Base-by-base conservation (phyloP, 345 rosid species). In the Mangifera indica region DNA sequence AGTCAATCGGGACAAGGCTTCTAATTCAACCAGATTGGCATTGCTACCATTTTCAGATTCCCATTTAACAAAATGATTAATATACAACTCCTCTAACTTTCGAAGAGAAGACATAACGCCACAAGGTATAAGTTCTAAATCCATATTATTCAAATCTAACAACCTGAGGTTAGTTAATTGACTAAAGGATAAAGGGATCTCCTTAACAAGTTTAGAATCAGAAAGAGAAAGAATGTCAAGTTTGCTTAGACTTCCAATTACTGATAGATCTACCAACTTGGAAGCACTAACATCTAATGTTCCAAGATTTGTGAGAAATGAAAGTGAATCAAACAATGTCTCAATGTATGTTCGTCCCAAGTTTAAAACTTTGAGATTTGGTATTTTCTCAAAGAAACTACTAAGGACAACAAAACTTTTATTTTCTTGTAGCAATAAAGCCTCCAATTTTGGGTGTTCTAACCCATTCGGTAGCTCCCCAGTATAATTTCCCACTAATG, bases 361-460 rank as follows among this genome's bases (percentile, higher is more conserved):
- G 45, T 51, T 44, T 10, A 66, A 7, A 49, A 66, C 58, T 17
- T 49, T 66, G 18, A 48, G 58, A 48, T 66, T 44, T 26, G 26
- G 49, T 57, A 49, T 66, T 66, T 57, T 29, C 10, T 26, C 14
- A 51, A 66, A 66, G 15, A 66, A 66, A 15, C 17, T 25, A 8
- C 5, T 15, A 17, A 42, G 58, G 9, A 66, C 8, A 2, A 24
- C 24, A 22, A 17, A 66, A 0, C 14, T 1, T 14, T 7, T 3
- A 17, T 25, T 66, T 46, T 26, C 1, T 15, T 49, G 44, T 17
- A 66, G 70, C 57, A 48, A 15, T 51, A 66, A 18, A 26, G 42
- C 44, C 25, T 26, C 58, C 24, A 67, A 60, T 20, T 52, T 67
- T 67, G 71, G 71, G 10, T n/a, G 53, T 11, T 52, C 26, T 24